phyloP scores from a whole-genome alignment of 2,329 filamentous ascomycete species.

The Calonectria crousiana region DNA sequence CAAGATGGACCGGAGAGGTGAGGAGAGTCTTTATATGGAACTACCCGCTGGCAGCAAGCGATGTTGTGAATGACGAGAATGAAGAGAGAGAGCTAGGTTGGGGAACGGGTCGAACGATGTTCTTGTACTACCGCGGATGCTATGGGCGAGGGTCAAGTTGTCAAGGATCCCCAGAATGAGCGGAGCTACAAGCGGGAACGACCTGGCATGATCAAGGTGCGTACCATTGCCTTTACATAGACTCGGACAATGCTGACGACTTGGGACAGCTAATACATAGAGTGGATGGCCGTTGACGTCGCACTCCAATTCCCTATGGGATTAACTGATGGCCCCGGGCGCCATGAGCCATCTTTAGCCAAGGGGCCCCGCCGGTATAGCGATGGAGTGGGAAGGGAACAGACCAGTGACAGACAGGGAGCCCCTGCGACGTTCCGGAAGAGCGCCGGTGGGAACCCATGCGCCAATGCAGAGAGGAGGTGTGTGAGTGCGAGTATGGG shows the following conservation, averaged over 20 bases:
- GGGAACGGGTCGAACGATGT: slow-evolving; percentile 46
- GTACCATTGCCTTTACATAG: slow-evolving; percentile 39
- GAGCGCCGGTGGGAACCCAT: slow-evolving; percentile 32
- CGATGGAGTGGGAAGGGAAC: slow-evolving; percentile 41
- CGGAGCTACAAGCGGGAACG: slow-evolving; percentile 43
- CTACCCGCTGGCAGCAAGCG: slow-evolving; percentile 40
- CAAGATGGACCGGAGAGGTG: slow-evolving; percentile 8
- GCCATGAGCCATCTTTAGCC: slow-evolving; percentile 26
- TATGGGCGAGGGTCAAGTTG: slow-evolving; percentile 41
- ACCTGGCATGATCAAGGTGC: slow-evolving; percentile 46
- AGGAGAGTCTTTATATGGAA: slow-evolving; percentile 41
- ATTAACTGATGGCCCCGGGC: slow-evolving; percentile 42
- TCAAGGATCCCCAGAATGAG: slow-evolving; percentile 43
- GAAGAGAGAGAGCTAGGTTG: slow-evolving; percentile 37
- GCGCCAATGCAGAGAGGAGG: slow-evolving; percentile 5
- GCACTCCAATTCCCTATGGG: slow-evolving; percentile 45
- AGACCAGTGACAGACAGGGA: slow-evolving; percentile 45
- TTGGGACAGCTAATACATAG: slow-evolving; percentile 43
- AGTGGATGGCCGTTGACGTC: slow-evolving; percentile 45
- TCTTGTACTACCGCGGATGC: slow-evolving; percentile 41
- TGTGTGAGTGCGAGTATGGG: slow-evolving; percentile 12
- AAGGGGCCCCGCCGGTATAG: slow-evolving; percentile 31
- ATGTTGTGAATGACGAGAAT: slow-evolving; percentile 38
- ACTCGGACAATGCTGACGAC: slow-evolving; percentile 42
- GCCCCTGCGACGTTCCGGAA: slow-evolving; percentile 41